Evolutionary conservation across 2,329 filamentous ascomycete genomes (phyloP).

Genomic region (Diaporthe destruens): DNA sequence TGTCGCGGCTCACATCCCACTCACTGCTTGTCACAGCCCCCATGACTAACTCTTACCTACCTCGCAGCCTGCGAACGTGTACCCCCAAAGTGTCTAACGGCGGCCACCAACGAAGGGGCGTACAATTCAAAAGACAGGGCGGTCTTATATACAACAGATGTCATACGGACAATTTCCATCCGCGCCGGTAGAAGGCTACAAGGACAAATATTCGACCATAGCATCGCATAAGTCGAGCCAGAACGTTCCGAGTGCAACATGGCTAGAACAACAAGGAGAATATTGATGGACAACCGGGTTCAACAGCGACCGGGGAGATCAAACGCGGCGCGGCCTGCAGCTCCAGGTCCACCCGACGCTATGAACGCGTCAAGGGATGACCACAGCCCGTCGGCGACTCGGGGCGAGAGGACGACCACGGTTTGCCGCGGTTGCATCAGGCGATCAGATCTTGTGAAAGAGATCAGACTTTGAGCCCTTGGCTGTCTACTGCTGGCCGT

Average conservation of each 20-base stretch:
- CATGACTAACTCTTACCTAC: slow-evolving; percentile 4
- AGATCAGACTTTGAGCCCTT: slow-evolving; percentile 7
- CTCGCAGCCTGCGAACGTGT: slow-evolving; percentile 41
- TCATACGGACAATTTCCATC: slow-evolving; percentile 27
- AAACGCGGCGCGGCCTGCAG: slow-evolving; percentile 4
- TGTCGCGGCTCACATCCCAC: slow-evolving; percentile 55
- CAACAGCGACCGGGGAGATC: slow-evolving; percentile 5
- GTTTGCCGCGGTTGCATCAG: not conserved
- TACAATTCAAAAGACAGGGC: slow-evolving; percentile 15
- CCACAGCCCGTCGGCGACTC: slow-evolving; percentile 3
- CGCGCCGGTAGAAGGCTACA: slow-evolving; percentile 40
- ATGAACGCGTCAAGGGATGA: slow-evolving; percentile 29
- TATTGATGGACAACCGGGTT: not conserved
- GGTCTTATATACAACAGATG: slow-evolving; percentile 25
- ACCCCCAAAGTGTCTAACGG: slow-evolving; percentile 42
- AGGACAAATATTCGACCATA: slow-evolving; percentile 20
- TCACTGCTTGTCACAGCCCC: not conserved
- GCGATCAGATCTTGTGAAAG: slow-evolving; percentile 19
- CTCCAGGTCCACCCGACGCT: slow-evolving; percentile 23
- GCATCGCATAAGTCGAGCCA: not conserved
- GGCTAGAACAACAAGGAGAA: slow-evolving; percentile 25
- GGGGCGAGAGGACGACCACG: not conserved
- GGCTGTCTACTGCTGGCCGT: not conserved
- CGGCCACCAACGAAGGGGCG: slow-evolving; percentile 12
- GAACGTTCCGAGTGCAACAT: slow-evolving; percentile 17